phyloP scores from a whole-genome alignment of 345 rosid species.

The Pistacia atlantica region DNA sequence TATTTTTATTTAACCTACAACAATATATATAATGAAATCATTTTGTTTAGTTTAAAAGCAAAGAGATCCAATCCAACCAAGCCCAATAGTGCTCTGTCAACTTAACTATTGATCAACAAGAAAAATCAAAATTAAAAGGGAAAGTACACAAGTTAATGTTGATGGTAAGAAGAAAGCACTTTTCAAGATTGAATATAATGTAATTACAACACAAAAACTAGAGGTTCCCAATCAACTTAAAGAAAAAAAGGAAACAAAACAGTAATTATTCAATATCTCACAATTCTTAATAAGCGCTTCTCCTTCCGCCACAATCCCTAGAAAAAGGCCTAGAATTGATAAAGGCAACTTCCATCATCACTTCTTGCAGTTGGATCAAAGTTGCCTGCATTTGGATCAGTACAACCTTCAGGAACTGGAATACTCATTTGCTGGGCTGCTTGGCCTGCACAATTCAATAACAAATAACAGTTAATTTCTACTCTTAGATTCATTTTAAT shows the following conservation, averaged over 20 bases:
- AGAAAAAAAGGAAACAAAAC: not conserved
- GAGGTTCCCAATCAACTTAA: conserved; percentile 17
- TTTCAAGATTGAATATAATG: not conserved
- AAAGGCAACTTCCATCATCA: conserved; percentile 88
- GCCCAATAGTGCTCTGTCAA: too few relatives aligned
- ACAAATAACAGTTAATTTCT: not conserved
- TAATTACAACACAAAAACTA: conserved; percentile 28
- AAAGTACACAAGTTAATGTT: not conserved
- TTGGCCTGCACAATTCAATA: conserved; percentile 57
- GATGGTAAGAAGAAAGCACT: not conserved
- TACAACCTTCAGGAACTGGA: conserved; percentile 87
- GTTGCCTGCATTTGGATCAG: conserved; percentile 66
- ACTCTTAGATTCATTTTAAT: not conserved
- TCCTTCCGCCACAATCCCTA: conserved; percentile 1
- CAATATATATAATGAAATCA: too few relatives aligned
- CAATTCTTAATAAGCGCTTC: conserved; percentile 1
- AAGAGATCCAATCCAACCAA: too few relatives aligned
- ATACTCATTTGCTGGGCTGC: conserved; percentile 76
- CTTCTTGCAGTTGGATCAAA: conserved; percentile 94
- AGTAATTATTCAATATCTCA: conserved; percentile 12
- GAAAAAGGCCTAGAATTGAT: conserved; percentile 20
- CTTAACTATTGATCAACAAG: too few relatives aligned
- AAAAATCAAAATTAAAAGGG: not conserved
- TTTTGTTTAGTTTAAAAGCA: too few relatives aligned
- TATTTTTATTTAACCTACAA: too few relatives aligned